phyloP scores from a whole-genome alignment of 805 yeast species.

The Wickerhamomyces alni region DNA sequence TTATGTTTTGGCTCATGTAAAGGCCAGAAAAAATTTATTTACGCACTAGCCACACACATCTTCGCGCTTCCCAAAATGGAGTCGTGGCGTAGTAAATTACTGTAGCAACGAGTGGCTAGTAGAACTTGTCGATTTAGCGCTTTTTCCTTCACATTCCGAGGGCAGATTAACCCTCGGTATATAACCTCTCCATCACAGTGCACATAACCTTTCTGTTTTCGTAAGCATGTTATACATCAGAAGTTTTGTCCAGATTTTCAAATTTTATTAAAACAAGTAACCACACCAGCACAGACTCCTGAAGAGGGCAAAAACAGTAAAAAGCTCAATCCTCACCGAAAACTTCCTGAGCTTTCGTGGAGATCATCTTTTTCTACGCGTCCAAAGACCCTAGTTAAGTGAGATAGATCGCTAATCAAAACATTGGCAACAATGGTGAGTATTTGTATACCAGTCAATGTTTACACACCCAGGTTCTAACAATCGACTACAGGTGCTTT shows the following conservation, averaged over 20 bases:
- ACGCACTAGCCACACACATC: not conserved
- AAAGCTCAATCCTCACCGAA: not conserved
- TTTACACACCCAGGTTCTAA: slow-evolving; percentile 3
- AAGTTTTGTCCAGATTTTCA: slow-evolving; percentile 1
- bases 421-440: not conserved
- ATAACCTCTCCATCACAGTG: no score
- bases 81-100: not conserved
- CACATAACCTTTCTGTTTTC: not conserved
- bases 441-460: no score
- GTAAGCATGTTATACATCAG: not conserved
- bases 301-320: not conserved
- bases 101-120: no score
- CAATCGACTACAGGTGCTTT: slow-evolving; percentile 53
- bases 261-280: not conserved
- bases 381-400: no score
- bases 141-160: no score
- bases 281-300: not conserved
- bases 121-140: no score
- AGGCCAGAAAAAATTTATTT: slow-evolving; percentile 6
- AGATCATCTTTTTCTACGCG: no score
- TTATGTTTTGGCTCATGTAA: no score
- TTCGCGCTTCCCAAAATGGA: not conserved
- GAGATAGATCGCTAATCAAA: no score
- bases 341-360: no score
- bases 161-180: no score